These are phyloP conservation scores for Avena eriantha DNA, from an alignment of 176 grass and related monocot genomes.

Conservation along the genomic window DNA sequence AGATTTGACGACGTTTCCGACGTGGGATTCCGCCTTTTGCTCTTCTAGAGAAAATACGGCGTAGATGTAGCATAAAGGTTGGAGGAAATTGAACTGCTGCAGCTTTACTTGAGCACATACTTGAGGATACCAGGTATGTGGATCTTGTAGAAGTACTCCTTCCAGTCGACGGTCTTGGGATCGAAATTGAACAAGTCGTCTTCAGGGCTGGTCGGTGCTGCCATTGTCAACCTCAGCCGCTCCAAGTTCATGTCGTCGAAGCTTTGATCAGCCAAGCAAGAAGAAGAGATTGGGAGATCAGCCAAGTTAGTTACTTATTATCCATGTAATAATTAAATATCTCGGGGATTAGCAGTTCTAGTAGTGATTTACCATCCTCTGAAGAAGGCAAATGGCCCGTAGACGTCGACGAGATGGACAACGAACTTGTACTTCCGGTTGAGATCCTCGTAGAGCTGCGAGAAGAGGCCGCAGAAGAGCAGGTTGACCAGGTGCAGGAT, in stretches of 20 bases:
- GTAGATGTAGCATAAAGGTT: background rate
- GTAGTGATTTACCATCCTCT: slow-evolving; percentile 57
- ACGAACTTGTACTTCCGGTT: slow-evolving; percentile 60
- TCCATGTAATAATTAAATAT: background rate
- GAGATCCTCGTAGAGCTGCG: slow-evolving; percentile 47
- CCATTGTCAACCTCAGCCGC: slow-evolving; percentile 53
- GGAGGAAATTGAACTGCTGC: background rate
- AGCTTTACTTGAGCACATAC: slow-evolving; percentile 59
- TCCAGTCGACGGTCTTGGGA: slow-evolving; percentile 60
- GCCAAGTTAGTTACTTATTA: background rate
- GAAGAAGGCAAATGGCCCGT: slow-evolving; percentile 74
- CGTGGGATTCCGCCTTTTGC: background rate
- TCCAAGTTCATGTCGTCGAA: slow-evolving; percentile 72
- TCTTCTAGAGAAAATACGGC: background rate
- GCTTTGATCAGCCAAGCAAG: slow-evolving; percentile 30
- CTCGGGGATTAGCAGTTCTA: background rate
- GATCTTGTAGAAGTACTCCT: slow-evolving; percentile 57
- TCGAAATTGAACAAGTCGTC: slow-evolving; percentile 55
- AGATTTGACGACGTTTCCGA: background rate
- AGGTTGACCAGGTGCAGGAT: slow-evolving; percentile 55
- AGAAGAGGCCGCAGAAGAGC: slow-evolving; percentile 49
- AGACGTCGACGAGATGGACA: slow-evolving; percentile 72
- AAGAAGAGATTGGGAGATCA: background rate
- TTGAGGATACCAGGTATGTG: slow-evolving; percentile 71
- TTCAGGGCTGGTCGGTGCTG: slow-evolving; percentile 21